Conservation (phyloP, 2,329 filamentous ascomycete genomes). For the Fusarium lyarnte region DNA sequence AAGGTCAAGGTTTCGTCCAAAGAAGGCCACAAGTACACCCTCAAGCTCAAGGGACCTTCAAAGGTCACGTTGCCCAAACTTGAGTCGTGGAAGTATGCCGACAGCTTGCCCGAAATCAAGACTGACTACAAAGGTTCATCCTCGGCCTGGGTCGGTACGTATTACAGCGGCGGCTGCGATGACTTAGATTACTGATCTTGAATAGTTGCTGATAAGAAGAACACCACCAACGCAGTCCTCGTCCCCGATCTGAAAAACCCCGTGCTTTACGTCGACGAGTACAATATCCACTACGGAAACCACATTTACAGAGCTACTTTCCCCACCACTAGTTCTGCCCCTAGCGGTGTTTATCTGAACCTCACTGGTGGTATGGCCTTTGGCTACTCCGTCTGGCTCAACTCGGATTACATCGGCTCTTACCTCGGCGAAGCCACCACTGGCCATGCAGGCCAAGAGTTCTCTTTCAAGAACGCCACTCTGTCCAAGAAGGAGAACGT, state of each 20-base stretch:
- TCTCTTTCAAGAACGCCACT: conserved; percentile 62
- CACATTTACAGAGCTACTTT: conserved; percentile 66
- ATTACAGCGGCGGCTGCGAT: fast-evolving
- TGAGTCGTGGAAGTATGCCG: conserved; percentile 56
- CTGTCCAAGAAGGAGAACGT: conserved; percentile 55
- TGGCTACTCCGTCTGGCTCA: conserved; percentile 67
- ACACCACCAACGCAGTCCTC: conserved; percentile 56
- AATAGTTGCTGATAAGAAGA: conserved; percentile 57
- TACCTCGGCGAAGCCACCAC: conserved; percentile 60
- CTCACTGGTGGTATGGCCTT: conserved; percentile 64
- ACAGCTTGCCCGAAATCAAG: conserved; percentile 59
- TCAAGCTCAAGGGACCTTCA: conserved; percentile 41
- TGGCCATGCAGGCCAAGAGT: conserved; percentile 49
- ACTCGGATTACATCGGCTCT: conserved; percentile 65
- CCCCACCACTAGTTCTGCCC: conserved; percentile 47
- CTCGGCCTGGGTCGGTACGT: conserved; percentile 54
- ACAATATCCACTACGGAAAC: conserved; percentile 63
- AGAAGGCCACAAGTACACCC: conserved; percentile 43
- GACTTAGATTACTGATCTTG: background rate
- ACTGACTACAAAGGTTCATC: conserved; percentile 55
- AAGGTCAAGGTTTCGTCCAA: conserved; percentile 41
- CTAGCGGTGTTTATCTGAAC: conserved; percentile 58
- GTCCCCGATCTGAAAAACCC: conserved; percentile 61
- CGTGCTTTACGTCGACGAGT: conserved; percentile 66
- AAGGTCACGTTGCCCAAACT: conserved; percentile 53